These are phyloP conservation scores for Chenopodium formosanum DNA, from an alignment of 148 eudicot species.

Conservation along the genomic window DNA sequence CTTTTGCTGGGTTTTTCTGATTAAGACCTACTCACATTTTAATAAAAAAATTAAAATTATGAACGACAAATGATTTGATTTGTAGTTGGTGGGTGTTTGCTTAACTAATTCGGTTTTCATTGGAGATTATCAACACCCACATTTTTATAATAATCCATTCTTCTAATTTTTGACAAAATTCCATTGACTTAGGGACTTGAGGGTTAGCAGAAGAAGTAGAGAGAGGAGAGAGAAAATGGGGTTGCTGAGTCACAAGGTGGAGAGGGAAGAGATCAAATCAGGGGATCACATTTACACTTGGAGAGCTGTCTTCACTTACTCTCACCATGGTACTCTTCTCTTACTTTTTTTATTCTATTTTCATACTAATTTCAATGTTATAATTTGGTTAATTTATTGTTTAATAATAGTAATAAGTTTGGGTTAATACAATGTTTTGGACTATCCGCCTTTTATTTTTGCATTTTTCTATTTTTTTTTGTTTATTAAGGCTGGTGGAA, in stretches of 20 bases:
- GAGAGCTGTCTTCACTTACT: constrained; percentile 90
- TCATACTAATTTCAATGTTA: background rate
- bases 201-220: background rate
- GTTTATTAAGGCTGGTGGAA: background rate
- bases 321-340: constrained; percentile 73
- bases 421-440: background rate
- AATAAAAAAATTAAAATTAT: background rate
- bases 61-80: background rate
- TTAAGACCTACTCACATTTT: background rate
- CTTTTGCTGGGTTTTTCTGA: background rate
- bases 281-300: constrained; percentile 97
- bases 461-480: background rate
- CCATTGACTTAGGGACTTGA: constrained; percentile 12
- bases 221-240: constrained; percentile 46
- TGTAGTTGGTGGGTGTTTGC: constrained; percentile 9
- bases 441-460: background rate
- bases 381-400: background rate
- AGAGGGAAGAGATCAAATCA: constrained; percentile 65
- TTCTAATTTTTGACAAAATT: background rate
- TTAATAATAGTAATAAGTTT: background rate
- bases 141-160: background rate
- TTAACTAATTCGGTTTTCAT: constrained; percentile 9
- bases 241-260: constrained; percentile 66
- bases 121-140: background rate
- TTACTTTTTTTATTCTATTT: background rate